Conservation (phyloP, 495 filamentous ascomycete genomes). For the Rostrohypoxylon terebratum region DNA sequence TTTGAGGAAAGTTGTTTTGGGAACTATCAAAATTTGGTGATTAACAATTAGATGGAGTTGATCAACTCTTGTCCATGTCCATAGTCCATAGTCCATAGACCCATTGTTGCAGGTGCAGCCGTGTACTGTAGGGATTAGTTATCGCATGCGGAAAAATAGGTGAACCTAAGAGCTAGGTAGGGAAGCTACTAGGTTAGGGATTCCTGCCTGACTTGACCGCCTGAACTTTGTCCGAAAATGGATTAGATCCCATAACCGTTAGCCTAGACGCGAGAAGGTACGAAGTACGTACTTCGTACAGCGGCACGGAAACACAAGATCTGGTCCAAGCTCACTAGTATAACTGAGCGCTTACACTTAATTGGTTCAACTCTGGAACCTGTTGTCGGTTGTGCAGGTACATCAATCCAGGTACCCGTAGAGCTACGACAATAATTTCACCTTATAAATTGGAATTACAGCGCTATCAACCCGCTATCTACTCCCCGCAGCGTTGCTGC, state of each 20-base stretch:
- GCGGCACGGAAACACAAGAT: background rate
- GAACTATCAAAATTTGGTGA: conserved; percentile 7
- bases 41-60: conserved; percentile 29
- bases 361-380: background rate
- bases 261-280: background rate
- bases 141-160: conserved; percentile 40
- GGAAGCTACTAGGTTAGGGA: background rate
- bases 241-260: conserved; percentile 16
- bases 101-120: background rate
- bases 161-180: conserved; percentile 4
- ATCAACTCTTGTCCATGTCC: conserved; percentile 1
- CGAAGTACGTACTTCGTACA: no score
- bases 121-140: conserved; percentile 1
- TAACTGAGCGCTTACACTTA: background rate
- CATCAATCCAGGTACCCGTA: background rate
- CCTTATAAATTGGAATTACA: conserved; percentile 11
- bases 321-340: conserved; percentile 1
- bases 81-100: no score
- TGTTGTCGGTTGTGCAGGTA: background rate
- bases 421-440: background rate
- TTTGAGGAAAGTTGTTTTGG: conserved; percentile 8
- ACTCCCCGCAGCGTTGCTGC: background rate
- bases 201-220: conserved; percentile 42
- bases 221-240: conserved; percentile 15
- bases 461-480: background rate